Conservation (phyloP, 179 eudicot species). For the Drosera spatulata region DNA sequence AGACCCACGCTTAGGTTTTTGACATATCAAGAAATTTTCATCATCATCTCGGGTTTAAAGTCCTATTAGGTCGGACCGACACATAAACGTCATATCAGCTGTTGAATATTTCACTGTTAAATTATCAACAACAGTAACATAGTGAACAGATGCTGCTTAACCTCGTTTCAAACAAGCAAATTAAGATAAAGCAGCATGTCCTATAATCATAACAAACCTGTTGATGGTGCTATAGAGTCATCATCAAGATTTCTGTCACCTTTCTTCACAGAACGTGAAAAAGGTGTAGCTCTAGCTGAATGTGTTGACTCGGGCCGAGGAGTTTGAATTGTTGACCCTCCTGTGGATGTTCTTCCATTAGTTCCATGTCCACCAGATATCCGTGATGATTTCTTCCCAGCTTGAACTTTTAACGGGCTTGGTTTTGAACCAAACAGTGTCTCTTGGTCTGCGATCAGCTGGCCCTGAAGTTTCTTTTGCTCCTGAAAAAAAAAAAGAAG, state of each 20-base stretch:
- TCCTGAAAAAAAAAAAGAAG: constrained; percentile 41
- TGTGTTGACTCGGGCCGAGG: constrained; percentile 40
- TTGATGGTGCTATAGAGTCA: constrained; percentile 26
- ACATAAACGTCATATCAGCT: too few species aligned
- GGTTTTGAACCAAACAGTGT: constrained; percentile 80
- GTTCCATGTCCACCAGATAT: constrained; percentile 42
- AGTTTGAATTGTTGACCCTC: constrained; percentile 51
- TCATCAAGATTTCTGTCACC: constrained; percentile 31
- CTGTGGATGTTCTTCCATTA: constrained; percentile 55
- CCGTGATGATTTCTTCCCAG: constrained; percentile 57
- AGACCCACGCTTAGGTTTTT: too few species aligned
- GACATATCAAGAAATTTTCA: too few species aligned
- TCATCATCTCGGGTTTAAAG: too few species aligned
- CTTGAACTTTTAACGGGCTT: constrained; percentile 67
- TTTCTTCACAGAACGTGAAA: constrained; percentile 42
- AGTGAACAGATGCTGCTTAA: too few species aligned
- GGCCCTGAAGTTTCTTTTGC: constrained; percentile 90
- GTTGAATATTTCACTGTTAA: too few species aligned
- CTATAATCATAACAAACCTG: constrained; percentile 36
- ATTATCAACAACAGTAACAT: too few species aligned
- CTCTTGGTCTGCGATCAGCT: constrained; percentile 76
- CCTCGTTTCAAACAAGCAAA: not conserved
- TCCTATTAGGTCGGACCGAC: too few species aligned
- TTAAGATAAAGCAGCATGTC: not conserved
- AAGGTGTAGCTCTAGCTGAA: constrained; percentile 47